A percentile compares a stretch with the other conserved stretches of the same genome.
These are phyloP conservation scores for Thielaviopsis punctulata DNA, from an alignment of 2,329 filamentous ascomycete genomes.

Conservation along the genomic window DNA sequence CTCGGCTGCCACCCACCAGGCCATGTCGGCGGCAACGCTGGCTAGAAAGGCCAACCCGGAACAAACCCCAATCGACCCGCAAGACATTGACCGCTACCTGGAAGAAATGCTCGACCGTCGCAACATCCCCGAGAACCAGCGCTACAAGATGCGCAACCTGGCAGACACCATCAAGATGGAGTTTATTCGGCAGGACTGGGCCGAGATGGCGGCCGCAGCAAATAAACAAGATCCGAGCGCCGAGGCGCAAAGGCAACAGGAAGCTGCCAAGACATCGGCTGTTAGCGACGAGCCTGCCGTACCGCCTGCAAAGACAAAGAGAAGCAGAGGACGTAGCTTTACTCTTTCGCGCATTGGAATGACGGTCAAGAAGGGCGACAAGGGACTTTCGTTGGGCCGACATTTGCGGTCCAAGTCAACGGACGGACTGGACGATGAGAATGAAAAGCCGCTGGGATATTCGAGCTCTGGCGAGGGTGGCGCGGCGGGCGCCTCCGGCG, in stretches of 20 bases:
- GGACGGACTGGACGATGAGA: conserved; percentile 49
- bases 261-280: not conserved
- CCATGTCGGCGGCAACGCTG: conserved; percentile 3
- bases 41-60: conserved; percentile 7
- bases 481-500: conserved; percentile 30
- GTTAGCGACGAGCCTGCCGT: not conserved
- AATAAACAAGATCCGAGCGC: conserved; percentile 4
- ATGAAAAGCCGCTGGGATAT: conserved; percentile 28
- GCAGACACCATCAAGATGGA: conserved; percentile 86
- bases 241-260: not conserved
- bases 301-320: conserved; percentile 29
- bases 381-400: conserved; percentile 33
- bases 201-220: conserved; percentile 38
- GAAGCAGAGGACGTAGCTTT: conserved; percentile 58
- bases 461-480: not conserved
- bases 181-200: conserved; percentile 80
- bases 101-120: conserved; percentile 60
- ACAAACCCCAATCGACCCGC: conserved; percentile 37
- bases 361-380: conserved; percentile 38
- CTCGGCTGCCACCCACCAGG: conserved; percentile 1
- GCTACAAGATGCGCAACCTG: conserved; percentile 84
- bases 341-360: conserved; percentile 42
- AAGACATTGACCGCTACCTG: conserved; percentile 38
- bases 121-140: conserved; percentile 85
- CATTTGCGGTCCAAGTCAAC: conserved; percentile 56